These are phyloP conservation scores for Acer campestre DNA, from an alignment of 345 rosid genomes.

Conservation along the genomic window DNA sequence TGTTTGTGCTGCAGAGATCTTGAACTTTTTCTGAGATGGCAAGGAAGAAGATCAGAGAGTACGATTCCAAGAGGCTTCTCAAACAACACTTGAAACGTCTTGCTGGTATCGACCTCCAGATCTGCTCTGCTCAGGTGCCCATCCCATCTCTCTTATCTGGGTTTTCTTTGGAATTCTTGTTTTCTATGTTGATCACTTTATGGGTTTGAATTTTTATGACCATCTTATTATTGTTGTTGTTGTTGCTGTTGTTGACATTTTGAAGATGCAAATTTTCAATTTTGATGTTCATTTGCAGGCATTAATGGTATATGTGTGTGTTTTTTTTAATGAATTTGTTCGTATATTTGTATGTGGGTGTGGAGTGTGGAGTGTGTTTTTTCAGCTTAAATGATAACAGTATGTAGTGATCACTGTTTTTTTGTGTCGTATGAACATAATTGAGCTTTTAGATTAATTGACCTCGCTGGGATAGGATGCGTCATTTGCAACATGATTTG, in stretches of 20 bases:
- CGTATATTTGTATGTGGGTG: not conserved
- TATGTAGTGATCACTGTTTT: not conserved
- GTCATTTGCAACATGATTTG: not conserved
- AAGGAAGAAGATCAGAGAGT: slow-evolving; percentile 90
- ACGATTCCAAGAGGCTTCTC: slow-evolving; percentile 78
- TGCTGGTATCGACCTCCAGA: slow-evolving; percentile 54
- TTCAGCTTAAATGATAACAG: not conserved
- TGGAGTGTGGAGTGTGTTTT: not conserved
- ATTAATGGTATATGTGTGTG: not conserved
- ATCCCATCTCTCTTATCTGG: not conserved
- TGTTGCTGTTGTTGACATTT: too few relatives aligned
- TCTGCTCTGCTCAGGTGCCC: slow-evolving; percentile 77
- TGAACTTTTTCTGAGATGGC: slow-evolving; percentile 49
- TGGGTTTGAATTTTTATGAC: not conserved
- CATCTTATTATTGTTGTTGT: not conserved
- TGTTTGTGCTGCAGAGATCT: slow-evolving; percentile 18
- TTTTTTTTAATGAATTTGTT: not conserved
- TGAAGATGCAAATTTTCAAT: not conserved
- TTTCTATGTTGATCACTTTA: not conserved
- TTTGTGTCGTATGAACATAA: not conserved
- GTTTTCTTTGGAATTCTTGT: not conserved
- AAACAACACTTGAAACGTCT: slow-evolving; percentile 79
- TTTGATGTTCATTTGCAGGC: not conserved
- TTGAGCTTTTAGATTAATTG: not conserved
- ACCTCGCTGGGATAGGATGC: not conserved